Conservation (phyloP, 2,329 filamentous ascomycete genomes). For the Lojkania enalia region DNA sequence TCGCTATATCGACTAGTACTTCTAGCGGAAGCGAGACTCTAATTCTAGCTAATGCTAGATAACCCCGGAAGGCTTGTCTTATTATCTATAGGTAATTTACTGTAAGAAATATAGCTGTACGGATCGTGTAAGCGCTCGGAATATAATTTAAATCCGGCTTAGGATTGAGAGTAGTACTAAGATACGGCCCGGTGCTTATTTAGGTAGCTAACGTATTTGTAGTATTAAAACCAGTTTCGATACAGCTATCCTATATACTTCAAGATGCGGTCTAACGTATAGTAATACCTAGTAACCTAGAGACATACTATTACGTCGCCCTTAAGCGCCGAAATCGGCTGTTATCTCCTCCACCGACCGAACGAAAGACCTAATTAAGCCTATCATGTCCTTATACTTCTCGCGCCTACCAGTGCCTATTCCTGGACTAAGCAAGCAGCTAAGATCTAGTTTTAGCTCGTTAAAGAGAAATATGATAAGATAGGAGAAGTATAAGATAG, state of each 20-base stretch:
- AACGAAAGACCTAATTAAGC: neutral
- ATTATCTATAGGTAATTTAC: constrained; percentile 1
- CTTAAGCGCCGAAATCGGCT: neutral
- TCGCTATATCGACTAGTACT: constrained; percentile 11
- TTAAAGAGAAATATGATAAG: constrained; percentile 1
- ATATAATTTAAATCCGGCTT: neutral
- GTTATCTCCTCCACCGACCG: neutral
- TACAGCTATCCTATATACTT: neutral
- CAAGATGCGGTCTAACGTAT: neutral
- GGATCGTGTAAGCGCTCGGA: neutral
- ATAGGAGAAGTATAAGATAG: neutral
- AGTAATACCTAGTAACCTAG: neutral
- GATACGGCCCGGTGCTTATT: too few relatives aligned
- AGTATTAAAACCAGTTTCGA: neutral
- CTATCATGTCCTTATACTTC: too few relatives aligned
- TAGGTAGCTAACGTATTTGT: neutral
- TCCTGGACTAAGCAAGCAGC: neutral
- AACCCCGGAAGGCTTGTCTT: constrained; percentile 3
- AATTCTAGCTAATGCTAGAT: constrained; percentile 6
- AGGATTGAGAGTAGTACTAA: too few relatives aligned
- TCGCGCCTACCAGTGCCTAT: neutral
- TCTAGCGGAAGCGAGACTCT: constrained; percentile 4
- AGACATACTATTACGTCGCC: neutral
- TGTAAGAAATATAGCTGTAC: neutral
- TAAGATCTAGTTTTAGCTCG: neutral